Percentiles rank a stretch among this genome's conserved stretches.
phyloP scores from a whole-genome alignment of 495 filamentous ascomycete species.

The Talaromyces ruber region DNA sequence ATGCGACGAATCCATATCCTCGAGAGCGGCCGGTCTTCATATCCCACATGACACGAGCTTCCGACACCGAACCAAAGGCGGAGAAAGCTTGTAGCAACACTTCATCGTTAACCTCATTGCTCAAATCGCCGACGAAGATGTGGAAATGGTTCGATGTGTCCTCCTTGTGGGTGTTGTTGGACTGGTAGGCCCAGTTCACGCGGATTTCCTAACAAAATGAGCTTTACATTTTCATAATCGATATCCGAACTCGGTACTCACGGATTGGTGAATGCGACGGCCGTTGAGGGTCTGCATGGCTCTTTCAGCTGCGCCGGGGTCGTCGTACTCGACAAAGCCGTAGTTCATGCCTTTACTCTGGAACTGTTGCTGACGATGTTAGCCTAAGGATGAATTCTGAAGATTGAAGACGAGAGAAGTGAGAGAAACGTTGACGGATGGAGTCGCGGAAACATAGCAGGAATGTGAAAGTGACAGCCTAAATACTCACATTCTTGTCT shows the following conservation, averaged over 20 bases:
- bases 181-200: constrained; percentile 99
- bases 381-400: not conserved
- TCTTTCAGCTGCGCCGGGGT: constrained; percentile 89
- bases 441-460: not conserved
- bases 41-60: constrained; percentile 99
- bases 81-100: constrained; percentile 91
- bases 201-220: constrained; percentile 73
- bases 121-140: constrained; percentile 97
- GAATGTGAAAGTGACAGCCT: not conserved
- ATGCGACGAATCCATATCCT: constrained; percentile 97
- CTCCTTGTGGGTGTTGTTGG: constrained; percentile 89
- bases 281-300: constrained; percentile 97
- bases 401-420: not conserved
- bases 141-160: constrained; percentile 99
- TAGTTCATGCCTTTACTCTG: constrained; percentile 98
- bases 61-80: constrained; percentile 94
- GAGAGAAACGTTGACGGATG: not conserved
- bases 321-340: constrained; percentile 98
- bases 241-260: constrained; percentile 36
- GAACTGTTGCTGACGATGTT: constrained; percentile 27
- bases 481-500: constrained; percentile 85
- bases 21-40: constrained; percentile 99
- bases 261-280: constrained; percentile 87
- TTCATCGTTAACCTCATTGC: constrained; percentile 98
- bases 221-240: constrained; percentile 7